A percentile compares a stretch with the other conserved stretches of the same genome.
Evolutionary conservation across 139 green algal species (phyloP).

Genomic region (Coelastrella sp.): DNA sequence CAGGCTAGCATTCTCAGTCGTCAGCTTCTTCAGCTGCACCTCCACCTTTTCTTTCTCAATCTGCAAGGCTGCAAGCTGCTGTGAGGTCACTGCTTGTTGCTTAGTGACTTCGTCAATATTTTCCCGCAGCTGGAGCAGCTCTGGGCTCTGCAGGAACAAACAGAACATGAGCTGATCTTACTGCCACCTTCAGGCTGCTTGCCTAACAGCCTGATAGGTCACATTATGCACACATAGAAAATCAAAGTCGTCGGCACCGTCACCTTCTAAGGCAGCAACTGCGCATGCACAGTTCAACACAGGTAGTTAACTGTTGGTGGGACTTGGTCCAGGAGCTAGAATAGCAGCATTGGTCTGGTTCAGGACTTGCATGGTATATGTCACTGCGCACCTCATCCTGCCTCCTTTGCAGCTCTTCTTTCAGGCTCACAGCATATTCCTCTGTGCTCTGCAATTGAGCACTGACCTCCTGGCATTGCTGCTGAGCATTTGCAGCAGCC

Average conservation of each 20-base stretch:
- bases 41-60: background rate
- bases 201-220: no score
- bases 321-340: background rate
- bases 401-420: background rate
- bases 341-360: background rate
- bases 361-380: background rate
- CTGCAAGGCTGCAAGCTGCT: background rate
- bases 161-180: background rate
- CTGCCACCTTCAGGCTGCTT: no score
- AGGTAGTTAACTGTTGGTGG: no score
- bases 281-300: no score
- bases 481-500: background rate
- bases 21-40: slow-evolving; percentile 11
- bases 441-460: background rate
- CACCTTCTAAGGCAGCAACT: no score
- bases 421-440: background rate
- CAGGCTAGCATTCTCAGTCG: slow-evolving; percentile 16
- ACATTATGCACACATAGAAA: no score
- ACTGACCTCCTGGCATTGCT: background rate
- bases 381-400: background rate
- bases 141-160: background rate
- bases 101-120: background rate
- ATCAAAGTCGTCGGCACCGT: no score
- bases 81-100: background rate
- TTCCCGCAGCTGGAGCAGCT: background rate